Conservation (phyloP, 2,329 filamentous ascomycete genomes). For the Arthrobotrys pseudoclavata region DNA sequence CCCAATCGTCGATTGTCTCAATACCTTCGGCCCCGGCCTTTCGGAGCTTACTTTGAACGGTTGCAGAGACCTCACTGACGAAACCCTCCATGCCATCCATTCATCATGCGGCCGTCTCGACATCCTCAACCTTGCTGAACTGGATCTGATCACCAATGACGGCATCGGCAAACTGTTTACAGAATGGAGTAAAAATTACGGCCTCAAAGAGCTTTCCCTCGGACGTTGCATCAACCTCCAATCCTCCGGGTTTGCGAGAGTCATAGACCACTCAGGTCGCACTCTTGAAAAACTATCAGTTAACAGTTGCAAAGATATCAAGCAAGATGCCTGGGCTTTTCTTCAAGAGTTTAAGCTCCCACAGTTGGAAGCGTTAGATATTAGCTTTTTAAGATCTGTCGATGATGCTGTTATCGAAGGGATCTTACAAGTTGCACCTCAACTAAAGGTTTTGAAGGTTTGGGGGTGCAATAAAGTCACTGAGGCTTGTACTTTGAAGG, state of each 20-base stretch:
- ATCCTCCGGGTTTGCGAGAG: constrained; percentile 50
- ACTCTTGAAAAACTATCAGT: constrained; percentile 61
- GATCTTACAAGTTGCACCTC: constrained; percentile 51
- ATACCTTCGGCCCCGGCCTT: constrained; percentile 61
- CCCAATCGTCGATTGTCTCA: constrained; percentile 60
- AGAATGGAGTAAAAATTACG: constrained; percentile 61
- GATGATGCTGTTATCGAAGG: constrained; percentile 61
- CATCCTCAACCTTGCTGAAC: constrained; percentile 57
- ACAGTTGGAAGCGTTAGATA: constrained; percentile 60
- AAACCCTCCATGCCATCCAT: constrained; percentile 58
- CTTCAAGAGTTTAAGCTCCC: constrained; percentile 40
- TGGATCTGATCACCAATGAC: constrained; percentile 60
- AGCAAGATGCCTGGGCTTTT: constrained; percentile 48
- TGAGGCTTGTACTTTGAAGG: constrained; percentile 48
- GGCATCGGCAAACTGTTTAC: constrained; percentile 61
- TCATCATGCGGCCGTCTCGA: constrained; percentile 61
- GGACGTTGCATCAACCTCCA: constrained; percentile 52
- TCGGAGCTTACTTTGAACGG: constrained; percentile 61
- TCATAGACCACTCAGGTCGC: constrained; percentile 60
- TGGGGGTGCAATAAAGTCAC: constrained; percentile 66
- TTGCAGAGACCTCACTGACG: constrained; percentile 59
- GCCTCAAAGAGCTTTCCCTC: constrained; percentile 58
- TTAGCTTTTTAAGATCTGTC: constrained; percentile 62
- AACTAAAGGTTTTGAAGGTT: constrained; percentile 59
- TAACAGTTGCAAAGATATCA: constrained; percentile 61